Conservation (phyloP, 2,329 filamentous ascomycete genomes). For the Xylariaceae sp. region DNA sequence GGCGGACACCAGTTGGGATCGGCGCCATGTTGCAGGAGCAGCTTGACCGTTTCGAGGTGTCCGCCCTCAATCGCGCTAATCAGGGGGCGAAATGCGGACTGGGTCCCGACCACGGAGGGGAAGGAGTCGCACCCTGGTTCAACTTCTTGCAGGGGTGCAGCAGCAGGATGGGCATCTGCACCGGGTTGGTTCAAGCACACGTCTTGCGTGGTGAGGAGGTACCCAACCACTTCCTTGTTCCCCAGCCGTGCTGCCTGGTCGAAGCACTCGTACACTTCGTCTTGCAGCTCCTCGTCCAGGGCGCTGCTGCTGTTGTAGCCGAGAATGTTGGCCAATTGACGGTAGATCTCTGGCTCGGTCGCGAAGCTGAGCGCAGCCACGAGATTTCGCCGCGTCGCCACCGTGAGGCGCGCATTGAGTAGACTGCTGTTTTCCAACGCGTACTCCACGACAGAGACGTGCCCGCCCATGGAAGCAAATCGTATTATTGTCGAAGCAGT, state of each 20-base stretch:
- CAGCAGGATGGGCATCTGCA: slow-evolving; percentile 7
- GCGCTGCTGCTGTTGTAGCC: too few relatives aligned
- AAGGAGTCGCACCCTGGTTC: slow-evolving; percentile 9
- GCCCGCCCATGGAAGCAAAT: slow-evolving; percentile 12
- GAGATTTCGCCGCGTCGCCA: slow-evolving; percentile 14
- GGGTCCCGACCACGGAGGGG: slow-evolving; percentile 2
- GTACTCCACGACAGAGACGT: slow-evolving; percentile 13
- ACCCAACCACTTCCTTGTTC: slow-evolving; percentile 15
- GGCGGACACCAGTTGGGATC: slow-evolving; percentile 19
- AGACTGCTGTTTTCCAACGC: slow-evolving; percentile 16
- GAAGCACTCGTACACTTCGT: slow-evolving; percentile 13
- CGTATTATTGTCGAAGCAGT: slow-evolving; percentile 15
- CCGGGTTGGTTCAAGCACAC: slow-evolving; percentile 13
- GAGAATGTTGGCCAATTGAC: slow-evolving; percentile 6
- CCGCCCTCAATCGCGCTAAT: slow-evolving; percentile 19
- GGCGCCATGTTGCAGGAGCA: slow-evolving; percentile 16
- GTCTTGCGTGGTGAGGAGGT: slow-evolving; percentile 12
- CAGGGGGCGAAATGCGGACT: slow-evolving; percentile 11
- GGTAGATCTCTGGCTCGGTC: slow-evolving; percentile 3
- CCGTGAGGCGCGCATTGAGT: slow-evolving; percentile 8
- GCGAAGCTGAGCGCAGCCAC: slow-evolving; percentile 12
- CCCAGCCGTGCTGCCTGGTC: slow-evolving; percentile 14
- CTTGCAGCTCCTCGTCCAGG: slow-evolving; percentile 10
- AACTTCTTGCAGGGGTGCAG: slow-evolving; percentile 4
- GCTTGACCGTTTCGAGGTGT: slow-evolving; percentile 13